phyloP scores from a whole-genome alignment of 768 basidiomycete species.

The Wakefieldia striispora region DNA sequence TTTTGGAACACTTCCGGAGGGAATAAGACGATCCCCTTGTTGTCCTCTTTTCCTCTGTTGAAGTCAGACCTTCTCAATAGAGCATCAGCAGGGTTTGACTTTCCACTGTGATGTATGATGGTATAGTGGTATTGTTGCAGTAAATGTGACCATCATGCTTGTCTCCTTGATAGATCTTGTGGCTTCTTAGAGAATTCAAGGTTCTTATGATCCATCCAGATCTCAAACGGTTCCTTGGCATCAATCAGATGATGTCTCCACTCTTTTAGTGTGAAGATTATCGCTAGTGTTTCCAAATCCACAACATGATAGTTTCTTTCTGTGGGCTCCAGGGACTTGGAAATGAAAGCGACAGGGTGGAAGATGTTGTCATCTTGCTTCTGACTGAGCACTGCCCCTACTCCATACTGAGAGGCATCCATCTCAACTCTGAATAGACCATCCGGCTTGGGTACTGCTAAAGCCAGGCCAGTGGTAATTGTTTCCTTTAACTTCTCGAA shows the following conservation, averaged over 20 bases:
- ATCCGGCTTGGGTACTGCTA: too few species aligned
- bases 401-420: not conserved
- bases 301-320: not conserved
- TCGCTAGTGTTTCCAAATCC: not conserved
- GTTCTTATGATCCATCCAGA: conserved; percentile 40
- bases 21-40: too few species aligned
- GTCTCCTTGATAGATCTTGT: conserved; percentile 38
- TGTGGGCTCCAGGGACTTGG: not conserved
- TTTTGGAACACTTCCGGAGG: too few species aligned
- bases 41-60: too few species aligned
- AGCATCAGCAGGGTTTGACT: not conserved
- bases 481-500: not conserved
- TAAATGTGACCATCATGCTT: conserved; percentile 26
- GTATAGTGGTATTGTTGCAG: not conserved
- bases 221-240: conserved; percentile 1
- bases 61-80: not conserved
- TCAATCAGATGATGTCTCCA: not conserved
- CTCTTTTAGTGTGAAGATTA: not conserved
- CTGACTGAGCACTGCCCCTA: not conserved
- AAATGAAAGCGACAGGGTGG: not conserved
- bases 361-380: not conserved
- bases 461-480: too few species aligned
- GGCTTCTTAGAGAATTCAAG: conserved; percentile 41
- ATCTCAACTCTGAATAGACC: too few species aligned
- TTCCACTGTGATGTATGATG: not conserved